phyloP scores from a whole-genome alignment of 2,329 filamentous ascomycete species.

The Diaporthe caulivora region DNA sequence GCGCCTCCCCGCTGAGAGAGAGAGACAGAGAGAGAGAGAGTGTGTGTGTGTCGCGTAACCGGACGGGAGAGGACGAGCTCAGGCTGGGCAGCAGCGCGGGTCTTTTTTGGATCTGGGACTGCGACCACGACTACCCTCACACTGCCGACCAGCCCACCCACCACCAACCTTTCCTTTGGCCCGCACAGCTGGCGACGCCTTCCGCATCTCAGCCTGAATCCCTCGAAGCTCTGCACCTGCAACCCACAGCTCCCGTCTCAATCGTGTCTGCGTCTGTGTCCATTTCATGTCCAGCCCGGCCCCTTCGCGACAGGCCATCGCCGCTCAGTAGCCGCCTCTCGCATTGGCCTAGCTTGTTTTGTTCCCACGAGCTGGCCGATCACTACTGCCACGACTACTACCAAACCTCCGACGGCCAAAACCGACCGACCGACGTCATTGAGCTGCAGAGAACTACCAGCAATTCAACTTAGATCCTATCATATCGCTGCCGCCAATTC shows the following conservation, averaged over 20 bases:
- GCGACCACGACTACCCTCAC: constrained; percentile 6
- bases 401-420: not conserved
- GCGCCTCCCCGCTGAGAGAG: constrained; percentile 24
- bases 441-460: not conserved
- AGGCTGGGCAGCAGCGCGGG: constrained; percentile 21
- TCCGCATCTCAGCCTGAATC: constrained; percentile 22
- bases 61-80: constrained; percentile 8
- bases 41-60: constrained; percentile 36
- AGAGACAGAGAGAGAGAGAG: too few species aligned
- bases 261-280: not conserved
- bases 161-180: constrained; percentile 24
- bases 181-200: constrained; percentile 25
- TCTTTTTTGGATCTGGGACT: constrained; percentile 14
- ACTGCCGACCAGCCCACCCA: not conserved
- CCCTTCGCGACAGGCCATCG: constrained; percentile 35
- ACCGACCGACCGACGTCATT: not conserved
- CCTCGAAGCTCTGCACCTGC: constrained; percentile 18
- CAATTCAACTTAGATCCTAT: not conserved
- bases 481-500: constrained; percentile 14
- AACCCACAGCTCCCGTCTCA: not conserved
- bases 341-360: constrained; percentile 24
- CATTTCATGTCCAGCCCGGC: constrained; percentile 6
- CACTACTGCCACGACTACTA: not conserved
- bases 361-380: constrained; percentile 22
- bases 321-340: constrained; percentile 2